These are phyloP conservation scores for Neoascochyta sp. DNA, from an alignment of 2,329 filamentous ascomycete genomes.

Conservation along the genomic window DNA sequence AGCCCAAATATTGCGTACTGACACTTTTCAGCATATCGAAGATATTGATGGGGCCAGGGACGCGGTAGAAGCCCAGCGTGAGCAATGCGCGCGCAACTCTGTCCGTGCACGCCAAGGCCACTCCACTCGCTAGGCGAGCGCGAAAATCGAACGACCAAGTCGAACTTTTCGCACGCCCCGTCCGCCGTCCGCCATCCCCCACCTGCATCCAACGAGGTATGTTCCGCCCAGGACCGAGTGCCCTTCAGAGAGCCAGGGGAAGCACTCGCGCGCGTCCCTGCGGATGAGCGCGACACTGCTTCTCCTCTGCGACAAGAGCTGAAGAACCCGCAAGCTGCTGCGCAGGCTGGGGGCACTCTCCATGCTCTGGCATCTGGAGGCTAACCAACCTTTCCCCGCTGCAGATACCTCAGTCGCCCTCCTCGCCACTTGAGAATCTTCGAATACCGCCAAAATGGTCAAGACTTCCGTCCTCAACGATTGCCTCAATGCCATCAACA, in stretches of 20 bases:
- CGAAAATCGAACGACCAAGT: constrained; percentile 17
- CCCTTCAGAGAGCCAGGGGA: constrained; percentile 51
- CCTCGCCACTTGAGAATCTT: constrained; percentile 77
- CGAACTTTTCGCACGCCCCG: constrained; percentile 24
- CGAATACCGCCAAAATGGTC: constrained; percentile 82
- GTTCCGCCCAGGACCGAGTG: constrained; percentile 38
- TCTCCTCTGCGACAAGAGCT: constrained; percentile 54
- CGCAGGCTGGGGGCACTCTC: constrained; percentile 61
- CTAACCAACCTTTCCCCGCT: constrained; percentile 48
- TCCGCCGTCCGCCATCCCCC: constrained; percentile 19
- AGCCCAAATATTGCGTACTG: no score
- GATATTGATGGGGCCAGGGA: no score
- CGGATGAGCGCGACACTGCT: constrained; percentile 44
- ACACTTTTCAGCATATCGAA: no score
- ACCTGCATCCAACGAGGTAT: constrained; percentile 37
- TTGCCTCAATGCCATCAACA: constrained; percentile 98
- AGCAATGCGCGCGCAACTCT: no score
- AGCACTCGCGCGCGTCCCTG: constrained; percentile 41
- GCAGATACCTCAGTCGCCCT: constrained; percentile 61
- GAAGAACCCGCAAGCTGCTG: constrained; percentile 61
- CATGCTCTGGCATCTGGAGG: constrained; percentile 62
- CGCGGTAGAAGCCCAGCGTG: no score
- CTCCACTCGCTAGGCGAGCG: constrained; percentile 16
- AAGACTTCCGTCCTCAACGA: constrained; percentile 99
- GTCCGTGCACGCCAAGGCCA: constrained; percentile 6